Percentiles rank a stretch among this genome's conserved stretches.
These are phyloP conservation scores for Alternaria sp. DNA, from an alignment of 2,329 filamentous ascomycete species.

Conservation along the genomic window DNA sequence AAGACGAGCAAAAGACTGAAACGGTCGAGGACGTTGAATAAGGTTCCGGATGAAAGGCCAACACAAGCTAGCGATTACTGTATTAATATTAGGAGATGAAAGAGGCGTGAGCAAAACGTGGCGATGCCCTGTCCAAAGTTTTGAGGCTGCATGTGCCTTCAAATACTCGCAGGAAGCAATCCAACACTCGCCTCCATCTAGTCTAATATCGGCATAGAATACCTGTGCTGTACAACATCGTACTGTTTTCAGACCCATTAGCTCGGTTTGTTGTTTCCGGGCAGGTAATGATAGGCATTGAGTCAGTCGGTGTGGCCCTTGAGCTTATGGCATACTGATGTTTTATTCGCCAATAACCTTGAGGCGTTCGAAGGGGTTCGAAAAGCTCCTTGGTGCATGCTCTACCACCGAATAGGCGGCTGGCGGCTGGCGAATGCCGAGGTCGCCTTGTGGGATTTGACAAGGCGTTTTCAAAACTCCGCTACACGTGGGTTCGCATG, in stretches of 20 bases:
- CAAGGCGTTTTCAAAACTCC: constrained; percentile 10
- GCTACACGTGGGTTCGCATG: constrained; percentile 17
- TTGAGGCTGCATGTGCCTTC: constrained; percentile 19
- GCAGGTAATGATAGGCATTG: constrained; percentile 16
- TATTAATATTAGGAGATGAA: constrained; percentile 19
- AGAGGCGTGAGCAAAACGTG: constrained; percentile 12
- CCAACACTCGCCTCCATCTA: constrained; percentile 11
- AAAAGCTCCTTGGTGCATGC: constrained; percentile 12
- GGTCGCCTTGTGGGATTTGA: constrained; percentile 2
- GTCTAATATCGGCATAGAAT: constrained; percentile 1
- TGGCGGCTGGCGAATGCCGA: constrained; percentile 7
- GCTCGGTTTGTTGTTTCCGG: constrained; percentile 21
- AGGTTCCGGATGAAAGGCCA: constrained; percentile 15
- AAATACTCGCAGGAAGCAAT: constrained; percentile 22
- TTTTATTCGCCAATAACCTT: constrained; percentile 13
- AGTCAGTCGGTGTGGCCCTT: constrained; percentile 16
- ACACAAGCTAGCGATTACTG: constrained; percentile 14
- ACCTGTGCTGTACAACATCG: constrained; percentile 3
- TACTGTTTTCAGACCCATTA: constrained; percentile 3
- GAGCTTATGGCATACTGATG: constrained; percentile 8
- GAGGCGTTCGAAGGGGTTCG: constrained; percentile 11
- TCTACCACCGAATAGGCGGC: constrained; percentile 16
- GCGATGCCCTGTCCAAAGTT: constrained; percentile 16
- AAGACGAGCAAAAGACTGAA: constrained; percentile 13
- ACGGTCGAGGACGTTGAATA: constrained; percentile 13